A percentile compares a stretch with the other conserved stretches of the same genome.
phyloP scores from a whole-genome alignment of 306 rosid genomes.

The Corylus americana region DNA sequence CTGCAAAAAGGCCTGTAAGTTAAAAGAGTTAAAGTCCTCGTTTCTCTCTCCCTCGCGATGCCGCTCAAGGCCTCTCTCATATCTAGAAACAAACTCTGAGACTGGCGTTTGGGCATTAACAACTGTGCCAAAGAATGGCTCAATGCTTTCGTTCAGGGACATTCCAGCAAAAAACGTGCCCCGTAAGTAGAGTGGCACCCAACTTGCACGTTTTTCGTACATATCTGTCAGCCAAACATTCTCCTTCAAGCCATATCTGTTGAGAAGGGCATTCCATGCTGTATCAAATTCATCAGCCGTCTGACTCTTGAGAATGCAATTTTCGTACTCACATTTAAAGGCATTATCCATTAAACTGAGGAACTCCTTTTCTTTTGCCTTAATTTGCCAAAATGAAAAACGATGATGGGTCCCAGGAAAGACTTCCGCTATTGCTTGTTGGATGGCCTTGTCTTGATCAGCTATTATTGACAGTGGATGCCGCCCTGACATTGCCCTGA shows the following conservation, averaged over 20 bases:
- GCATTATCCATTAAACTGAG: conserved; percentile 56
- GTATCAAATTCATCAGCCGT: conserved; percentile 75
- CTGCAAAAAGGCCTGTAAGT: conserved; percentile 80
- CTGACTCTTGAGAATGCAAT: conserved; percentile 71
- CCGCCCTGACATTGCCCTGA: conserved; percentile 75
- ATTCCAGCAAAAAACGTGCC: conserved; percentile 89
- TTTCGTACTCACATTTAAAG: conserved; percentile 70
- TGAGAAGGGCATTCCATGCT: conserved; percentile 67
- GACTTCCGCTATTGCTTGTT: conserved; percentile 66
- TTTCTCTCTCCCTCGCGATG: conserved; percentile 87
- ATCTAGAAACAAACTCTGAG: conserved; percentile 69
- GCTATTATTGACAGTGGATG: conserved; percentile 82
- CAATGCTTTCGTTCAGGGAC: conserved; percentile 60
- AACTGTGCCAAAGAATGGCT: conserved; percentile 73
- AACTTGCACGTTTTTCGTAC: conserved; percentile 78
- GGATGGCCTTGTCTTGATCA: conserved; percentile 83
- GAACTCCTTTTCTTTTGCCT: conserved; percentile 73
- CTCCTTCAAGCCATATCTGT: conserved; percentile 71
- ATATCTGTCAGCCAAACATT: conserved; percentile 79
- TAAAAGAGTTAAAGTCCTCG: conserved; percentile 76
- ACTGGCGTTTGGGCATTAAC: conserved; percentile 77
- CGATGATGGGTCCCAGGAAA: conserved; percentile 80
- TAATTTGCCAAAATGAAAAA: conserved; percentile 87
- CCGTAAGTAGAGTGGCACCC: conserved; percentile 80
- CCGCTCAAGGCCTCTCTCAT: conserved; percentile 81